These are phyloP conservation scores for Metarhizium guizhouense DNA, from an alignment of 2,329 filamentous ascomycete species.

Conservation along the genomic window DNA sequence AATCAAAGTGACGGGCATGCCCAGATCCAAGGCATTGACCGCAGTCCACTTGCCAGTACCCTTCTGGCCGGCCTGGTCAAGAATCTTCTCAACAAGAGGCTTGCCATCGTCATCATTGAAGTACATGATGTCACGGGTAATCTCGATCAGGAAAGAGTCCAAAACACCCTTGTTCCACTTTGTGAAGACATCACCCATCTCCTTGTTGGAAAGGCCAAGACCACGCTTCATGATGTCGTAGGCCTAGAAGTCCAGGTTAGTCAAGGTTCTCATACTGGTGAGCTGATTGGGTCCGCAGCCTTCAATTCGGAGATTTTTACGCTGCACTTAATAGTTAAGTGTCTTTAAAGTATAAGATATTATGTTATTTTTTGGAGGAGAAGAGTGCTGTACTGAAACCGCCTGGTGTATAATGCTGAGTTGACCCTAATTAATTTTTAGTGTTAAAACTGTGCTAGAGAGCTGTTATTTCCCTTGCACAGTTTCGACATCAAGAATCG, in stretches of 20 bases:
- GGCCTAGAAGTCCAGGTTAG: constrained; percentile 46
- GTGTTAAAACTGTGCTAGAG: no score
- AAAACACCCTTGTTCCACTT: constrained; percentile 99
- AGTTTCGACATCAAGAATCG: no score
- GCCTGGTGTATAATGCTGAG: no score
- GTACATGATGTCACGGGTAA: constrained; percentile 97
- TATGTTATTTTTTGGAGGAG: no score
- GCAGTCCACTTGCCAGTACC: constrained; percentile 99
- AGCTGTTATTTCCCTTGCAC: no score
- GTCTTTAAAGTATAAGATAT: no score
- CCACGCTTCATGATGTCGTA: constrained; percentile 99
- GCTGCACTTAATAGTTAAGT: no score
- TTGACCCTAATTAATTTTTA: no score
- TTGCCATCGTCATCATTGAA: constrained; percentile 92
- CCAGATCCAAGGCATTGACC: constrained; percentile 96
- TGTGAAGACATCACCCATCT: constrained; percentile 89
- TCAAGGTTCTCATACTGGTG: background rate
- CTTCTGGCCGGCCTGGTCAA: constrained; percentile 98
- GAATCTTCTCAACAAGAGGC: constrained; percentile 94
- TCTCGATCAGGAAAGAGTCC: constrained; percentile 98
- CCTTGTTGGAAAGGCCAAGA: constrained; percentile 78
- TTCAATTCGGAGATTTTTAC: no score
- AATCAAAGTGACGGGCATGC: constrained; percentile 97
- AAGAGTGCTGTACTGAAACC: no score
- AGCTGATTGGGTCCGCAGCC: no score